A percentile compares a stretch with the other conserved stretches of the same genome.
Evolutionary conservation across 2,329 filamentous ascomycete species (phyloP).

Genomic region (Exophiala oligosperma): DNA sequence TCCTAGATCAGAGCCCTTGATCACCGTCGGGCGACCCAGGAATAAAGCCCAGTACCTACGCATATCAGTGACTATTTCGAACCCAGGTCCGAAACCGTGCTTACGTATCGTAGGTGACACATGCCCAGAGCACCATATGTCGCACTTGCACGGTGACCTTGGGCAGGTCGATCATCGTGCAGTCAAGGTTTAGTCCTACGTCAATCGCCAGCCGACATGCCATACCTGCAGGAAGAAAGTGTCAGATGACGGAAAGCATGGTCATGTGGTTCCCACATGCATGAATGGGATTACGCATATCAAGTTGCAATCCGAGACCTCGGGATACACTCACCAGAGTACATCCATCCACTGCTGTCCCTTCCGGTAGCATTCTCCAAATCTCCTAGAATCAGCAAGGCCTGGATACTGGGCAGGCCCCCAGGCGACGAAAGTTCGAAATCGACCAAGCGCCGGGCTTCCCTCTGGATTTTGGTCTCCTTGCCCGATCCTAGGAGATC

Average conservation of each 20-base stretch:
- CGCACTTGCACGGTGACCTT: slow-evolving; percentile 11
- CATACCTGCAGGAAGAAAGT: slow-evolving; percentile 19
- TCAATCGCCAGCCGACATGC: slow-evolving; percentile 45
- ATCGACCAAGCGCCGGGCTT: background rate
- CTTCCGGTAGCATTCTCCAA: slow-evolving; percentile 2
- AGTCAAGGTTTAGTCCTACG: slow-evolving; percentile 41
- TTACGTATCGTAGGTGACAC: slow-evolving; percentile 2
- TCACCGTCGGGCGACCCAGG: slow-evolving; percentile 6
- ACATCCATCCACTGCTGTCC: slow-evolving; percentile 37
- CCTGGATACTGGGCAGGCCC: background rate
- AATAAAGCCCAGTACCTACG: background rate
- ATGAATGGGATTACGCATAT: background rate
- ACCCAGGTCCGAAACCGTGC: background rate
- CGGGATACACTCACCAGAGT: slow-evolving; percentile 32
- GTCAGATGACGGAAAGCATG: background rate
- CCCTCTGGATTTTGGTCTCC: slow-evolving; percentile 2
- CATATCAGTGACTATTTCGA: background rate
- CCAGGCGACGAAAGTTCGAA: background rate
- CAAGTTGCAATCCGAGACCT: background rate
- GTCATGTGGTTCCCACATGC: background rate
- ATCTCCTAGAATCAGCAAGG: slow-evolving; percentile 6
- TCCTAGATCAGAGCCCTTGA: slow-evolving; percentile 14
- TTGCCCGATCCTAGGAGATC: background rate
- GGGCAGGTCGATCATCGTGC: slow-evolving; percentile 1
- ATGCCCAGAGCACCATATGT: slow-evolving; percentile 8